A percentile compares a stretch with the other conserved stretches of the same genome.
Evolutionary conservation across 2,329 filamentous ascomycete species (phyloP).

Genomic region (Rhinocladiella similis): DNA sequence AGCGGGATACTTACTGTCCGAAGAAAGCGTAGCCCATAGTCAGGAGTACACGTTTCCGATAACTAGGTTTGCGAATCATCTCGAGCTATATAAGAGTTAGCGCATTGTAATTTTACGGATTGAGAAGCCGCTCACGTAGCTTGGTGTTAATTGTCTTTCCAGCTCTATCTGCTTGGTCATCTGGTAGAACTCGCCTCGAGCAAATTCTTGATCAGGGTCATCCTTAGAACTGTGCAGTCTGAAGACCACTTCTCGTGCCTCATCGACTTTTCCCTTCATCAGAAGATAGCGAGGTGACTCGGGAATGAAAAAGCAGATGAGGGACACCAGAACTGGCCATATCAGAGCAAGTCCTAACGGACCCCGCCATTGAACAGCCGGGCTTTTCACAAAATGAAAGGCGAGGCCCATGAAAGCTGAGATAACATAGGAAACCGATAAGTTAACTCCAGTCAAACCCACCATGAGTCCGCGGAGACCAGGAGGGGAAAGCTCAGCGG

Average conservation of each 20-base stretch:
- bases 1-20: not conserved
- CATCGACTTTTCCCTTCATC: constrained; percentile 43
- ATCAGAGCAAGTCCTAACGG: constrained; percentile 25
- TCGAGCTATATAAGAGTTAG: not conserved
- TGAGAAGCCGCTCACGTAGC: not conserved
- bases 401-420: constrained; percentile 15
- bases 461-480: constrained; percentile 14
- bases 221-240: constrained; percentile 44
- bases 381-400: constrained; percentile 8
- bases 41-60: too few relatives aligned
- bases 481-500: constrained; percentile 12
- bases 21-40: not conserved
- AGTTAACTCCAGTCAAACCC: constrained; percentile 15
- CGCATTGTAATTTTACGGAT: not conserved
- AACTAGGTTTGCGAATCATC: not conserved
- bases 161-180: constrained; percentile 46
- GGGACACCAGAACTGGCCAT: constrained; percentile 39
- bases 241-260: constrained; percentile 41
- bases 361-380: constrained; percentile 27
- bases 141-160: constrained; percentile 28
- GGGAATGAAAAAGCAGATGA: constrained; percentile 51
- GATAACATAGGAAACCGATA: constrained; percentile 12
- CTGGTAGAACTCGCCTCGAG: constrained; percentile 42
- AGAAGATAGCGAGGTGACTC: constrained; percentile 41
- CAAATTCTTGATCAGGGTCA: constrained; percentile 38